Conservation (phyloP, 495 filamentous ascomycete species). For the Penicillium herquei region DNA sequence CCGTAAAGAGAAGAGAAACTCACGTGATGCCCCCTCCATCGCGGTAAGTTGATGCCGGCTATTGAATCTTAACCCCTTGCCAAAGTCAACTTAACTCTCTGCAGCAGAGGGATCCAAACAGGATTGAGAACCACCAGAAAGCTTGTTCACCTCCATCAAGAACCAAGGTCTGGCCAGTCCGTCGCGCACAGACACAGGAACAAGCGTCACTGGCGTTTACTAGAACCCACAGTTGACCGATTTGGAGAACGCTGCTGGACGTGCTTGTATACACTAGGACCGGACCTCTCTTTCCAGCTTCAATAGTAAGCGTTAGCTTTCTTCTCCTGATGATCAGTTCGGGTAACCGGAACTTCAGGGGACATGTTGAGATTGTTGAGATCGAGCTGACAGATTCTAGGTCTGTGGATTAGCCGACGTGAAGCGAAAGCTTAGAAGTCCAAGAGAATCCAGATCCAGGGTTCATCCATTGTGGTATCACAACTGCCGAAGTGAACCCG, state of each 20-base stretch:
- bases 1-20: neutral
- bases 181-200: neutral
- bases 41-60: conserved; percentile 7
- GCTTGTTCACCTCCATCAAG: conserved; percentile 1
- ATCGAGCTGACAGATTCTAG: neutral
- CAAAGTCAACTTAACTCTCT: neutral
- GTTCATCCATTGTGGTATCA: neutral
- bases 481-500: neutral
- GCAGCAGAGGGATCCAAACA: neutral
- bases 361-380: neutral
- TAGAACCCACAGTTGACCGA: neutral
- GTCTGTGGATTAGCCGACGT: too few species aligned
- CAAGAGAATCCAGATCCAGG: neutral
- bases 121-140: neutral
- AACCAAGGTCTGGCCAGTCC: neutral
- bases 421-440: neutral
- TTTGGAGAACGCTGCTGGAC: neutral
- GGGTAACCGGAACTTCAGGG: neutral
- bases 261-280: neutral
- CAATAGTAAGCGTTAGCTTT: neutral
- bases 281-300: neutral
- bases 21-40: neutral
- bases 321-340: neutral
- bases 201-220: neutral
- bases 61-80: conserved; percentile 11